Evolutionary conservation across 2,329 filamentous ascomycete genomes (phyloP).

Genomic region (Colletotrichum spinosum): DNA sequence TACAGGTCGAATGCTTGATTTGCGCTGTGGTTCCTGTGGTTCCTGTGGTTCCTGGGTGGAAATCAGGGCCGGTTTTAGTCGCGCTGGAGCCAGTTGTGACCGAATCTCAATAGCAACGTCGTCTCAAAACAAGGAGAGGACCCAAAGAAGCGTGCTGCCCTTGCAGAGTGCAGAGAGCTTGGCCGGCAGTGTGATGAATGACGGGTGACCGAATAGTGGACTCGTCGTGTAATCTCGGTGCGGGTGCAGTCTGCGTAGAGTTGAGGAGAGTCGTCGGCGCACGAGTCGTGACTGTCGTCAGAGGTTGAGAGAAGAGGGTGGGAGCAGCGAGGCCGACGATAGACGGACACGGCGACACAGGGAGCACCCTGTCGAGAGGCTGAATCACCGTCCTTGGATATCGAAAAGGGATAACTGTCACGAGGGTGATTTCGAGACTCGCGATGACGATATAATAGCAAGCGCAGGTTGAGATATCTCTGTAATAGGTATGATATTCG

Average conservation of each 20-base stretch:
- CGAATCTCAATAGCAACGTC: conserved; percentile 4
- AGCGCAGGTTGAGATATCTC: not conserved
- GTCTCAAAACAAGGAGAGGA: conserved; percentile 7
- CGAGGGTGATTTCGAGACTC: conserved; percentile 31
- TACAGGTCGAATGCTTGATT: conserved; percentile 25
- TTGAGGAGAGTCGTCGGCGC: conserved; percentile 29
- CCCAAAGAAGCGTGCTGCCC: conserved; percentile 10
- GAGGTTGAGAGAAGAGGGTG: conserved; percentile 28
- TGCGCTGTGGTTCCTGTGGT: conserved; percentile 12
- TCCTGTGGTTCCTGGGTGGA: conserved; percentile 16
- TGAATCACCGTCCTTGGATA: conserved; percentile 22
- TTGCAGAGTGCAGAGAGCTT: conserved; percentile 16
- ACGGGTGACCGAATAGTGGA: conserved; percentile 1
- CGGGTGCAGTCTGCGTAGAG: conserved; percentile 29
- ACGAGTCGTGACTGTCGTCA: conserved; percentile 32
- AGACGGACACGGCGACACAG: not conserved
- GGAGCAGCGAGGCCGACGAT: conserved; percentile 10
- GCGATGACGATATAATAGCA: conserved; percentile 15
- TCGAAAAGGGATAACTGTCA: conserved; percentile 19
- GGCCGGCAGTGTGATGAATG: not conserved
- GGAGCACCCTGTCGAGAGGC: conserved; percentile 14
- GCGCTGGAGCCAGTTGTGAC: conserved; percentile 8
- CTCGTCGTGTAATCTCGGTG: conserved; percentile 22
- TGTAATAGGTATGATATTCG: conserved; percentile 24
- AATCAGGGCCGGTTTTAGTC: conserved; percentile 11